Evolutionary conservation across 352 stramenopile species (phyloP).

Genomic region (Pythium chondricola): DNA sequence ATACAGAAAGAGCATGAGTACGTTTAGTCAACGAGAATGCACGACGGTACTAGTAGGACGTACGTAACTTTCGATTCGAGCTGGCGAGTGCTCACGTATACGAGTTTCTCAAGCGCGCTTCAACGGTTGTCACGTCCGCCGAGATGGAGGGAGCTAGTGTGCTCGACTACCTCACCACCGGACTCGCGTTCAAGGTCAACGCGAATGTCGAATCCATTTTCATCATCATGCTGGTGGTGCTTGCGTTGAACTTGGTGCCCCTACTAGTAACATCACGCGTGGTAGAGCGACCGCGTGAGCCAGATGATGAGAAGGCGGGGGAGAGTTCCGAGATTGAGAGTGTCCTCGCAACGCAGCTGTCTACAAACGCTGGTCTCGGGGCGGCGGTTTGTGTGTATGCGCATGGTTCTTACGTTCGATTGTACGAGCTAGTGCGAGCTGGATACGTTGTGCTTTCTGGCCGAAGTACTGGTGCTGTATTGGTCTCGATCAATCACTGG

Average conservation of each 20-base stretch:
- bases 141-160: slow-evolving; percentile 17
- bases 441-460: not conserved
- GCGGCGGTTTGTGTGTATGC: no score
- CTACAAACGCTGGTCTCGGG: not conserved
- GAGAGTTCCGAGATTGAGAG: not conserved
- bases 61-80: no score
- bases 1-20: no score
- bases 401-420: not conserved
- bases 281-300: not conserved
- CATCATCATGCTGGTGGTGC: slow-evolving; percentile 16
- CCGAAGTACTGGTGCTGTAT: not conserved
- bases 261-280: slow-evolving; percentile 5
- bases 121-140: slow-evolving; percentile 17
- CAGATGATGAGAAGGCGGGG: not conserved
- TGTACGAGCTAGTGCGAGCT: not conserved
- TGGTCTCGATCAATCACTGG: not conserved
- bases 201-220: slow-evolving; percentile 20
- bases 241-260: slow-evolving; percentile 21
- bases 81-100: no score
- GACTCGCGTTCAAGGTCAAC: slow-evolving; percentile 22
- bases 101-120: no score
- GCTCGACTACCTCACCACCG: slow-evolving; percentile 18
- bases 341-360: not conserved
- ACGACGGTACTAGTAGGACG: no score
- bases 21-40: no score